phyloP scores from a whole-genome alignment of 2,329 filamentous ascomycete genomes.

The Blastomyces gilchristii region DNA sequence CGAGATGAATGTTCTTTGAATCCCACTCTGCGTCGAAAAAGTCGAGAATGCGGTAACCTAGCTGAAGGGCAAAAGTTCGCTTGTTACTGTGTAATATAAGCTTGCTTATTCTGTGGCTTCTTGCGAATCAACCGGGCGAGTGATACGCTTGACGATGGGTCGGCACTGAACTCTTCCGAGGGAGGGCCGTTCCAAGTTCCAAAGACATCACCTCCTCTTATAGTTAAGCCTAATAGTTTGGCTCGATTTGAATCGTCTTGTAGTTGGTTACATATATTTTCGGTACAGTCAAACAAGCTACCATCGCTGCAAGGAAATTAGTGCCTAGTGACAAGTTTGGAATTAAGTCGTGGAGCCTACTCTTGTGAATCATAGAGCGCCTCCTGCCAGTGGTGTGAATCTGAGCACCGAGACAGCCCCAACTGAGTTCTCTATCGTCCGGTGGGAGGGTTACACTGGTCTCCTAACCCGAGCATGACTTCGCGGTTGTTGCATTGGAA shows the following conservation, averaged over 20 bases:
- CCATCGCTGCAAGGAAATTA: background rate
- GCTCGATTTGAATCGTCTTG: background rate
- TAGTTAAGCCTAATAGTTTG: background rate
- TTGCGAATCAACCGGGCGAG: background rate
- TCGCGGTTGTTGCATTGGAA: background rate
- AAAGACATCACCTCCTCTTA: background rate
- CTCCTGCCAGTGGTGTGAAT: background rate
- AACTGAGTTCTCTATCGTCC: background rate
- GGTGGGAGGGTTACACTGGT: too few species aligned
- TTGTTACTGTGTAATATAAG: background rate
- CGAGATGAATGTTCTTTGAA: background rate
- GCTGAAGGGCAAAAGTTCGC: background rate
- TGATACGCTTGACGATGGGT: background rate
- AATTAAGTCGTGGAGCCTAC: background rate
- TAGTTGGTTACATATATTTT: background rate
- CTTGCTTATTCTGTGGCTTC: background rate
- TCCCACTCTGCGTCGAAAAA: background rate
- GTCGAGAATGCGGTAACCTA: background rate
- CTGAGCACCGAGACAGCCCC: background rate
- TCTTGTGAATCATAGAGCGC: background rate
- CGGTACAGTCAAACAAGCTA: background rate
- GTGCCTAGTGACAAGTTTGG: background rate
- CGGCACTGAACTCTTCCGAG: background rate
- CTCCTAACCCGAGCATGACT: background rate
- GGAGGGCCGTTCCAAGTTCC: background rate